Evolutionary conservation across 371 early-diverging fungal species (phyloP).

Genomic region (Rhizopus stolonifer): DNA sequence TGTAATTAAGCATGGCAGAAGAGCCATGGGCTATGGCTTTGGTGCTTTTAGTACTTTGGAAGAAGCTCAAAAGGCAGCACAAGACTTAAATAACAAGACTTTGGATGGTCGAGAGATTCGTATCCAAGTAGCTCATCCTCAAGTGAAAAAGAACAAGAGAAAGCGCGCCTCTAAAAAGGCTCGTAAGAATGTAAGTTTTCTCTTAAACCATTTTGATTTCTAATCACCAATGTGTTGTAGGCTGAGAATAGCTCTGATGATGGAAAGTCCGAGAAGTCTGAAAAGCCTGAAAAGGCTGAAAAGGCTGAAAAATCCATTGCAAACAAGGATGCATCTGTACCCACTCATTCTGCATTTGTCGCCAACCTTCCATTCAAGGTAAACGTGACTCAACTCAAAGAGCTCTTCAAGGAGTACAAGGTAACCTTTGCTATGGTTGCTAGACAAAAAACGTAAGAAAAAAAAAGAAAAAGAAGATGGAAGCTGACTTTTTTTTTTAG

Average conservation of each 20-base stretch:
- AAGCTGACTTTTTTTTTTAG: background rate
- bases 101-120: constrained; percentile 82
- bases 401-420: constrained; percentile 79
- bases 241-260: background rate
- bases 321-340: constrained; percentile 25
- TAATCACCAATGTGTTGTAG: background rate
- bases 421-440: constrained; percentile 78
- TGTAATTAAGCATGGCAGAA: constrained; percentile 7
- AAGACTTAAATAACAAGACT: constrained; percentile 67
- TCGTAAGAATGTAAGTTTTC: constrained; percentile 6
- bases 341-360: constrained; percentile 85
- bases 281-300: constrained; percentile 1
- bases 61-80: constrained; percentile 76
- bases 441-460: constrained; percentile 35
- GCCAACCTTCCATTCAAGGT: constrained; percentile 91
- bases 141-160: constrained; percentile 2
- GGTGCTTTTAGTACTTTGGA: constrained; percentile 76
- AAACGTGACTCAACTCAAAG: constrained; percentile 70
- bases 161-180: constrained; percentile 3
- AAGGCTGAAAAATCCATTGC: background rate
- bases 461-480: background rate
- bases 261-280: background rate
- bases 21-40: constrained; percentile 80
- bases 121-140: constrained; percentile 85
- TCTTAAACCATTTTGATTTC: background rate